Conservation (phyloP, 2,329 filamentous ascomycete genomes). For the Myriosclerotinia duriaeana region DNA sequence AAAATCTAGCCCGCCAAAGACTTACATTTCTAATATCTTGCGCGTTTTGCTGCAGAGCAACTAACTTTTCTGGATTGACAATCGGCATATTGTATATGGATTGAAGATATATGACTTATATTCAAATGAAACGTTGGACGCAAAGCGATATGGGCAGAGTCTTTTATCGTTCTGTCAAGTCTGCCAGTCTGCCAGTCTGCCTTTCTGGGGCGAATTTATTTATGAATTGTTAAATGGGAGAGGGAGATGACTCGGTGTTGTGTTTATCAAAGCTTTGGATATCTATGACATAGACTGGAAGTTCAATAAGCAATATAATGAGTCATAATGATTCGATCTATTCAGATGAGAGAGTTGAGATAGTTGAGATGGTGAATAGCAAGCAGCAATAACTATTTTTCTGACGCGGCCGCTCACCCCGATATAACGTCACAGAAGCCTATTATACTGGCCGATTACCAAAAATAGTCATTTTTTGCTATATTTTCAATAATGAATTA, state of each 20-base stretch:
- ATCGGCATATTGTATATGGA: constrained; percentile 68
- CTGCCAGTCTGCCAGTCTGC: constrained; percentile 13
- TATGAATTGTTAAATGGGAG: background rate
- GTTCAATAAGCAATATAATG: background rate
- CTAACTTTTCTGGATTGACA: constrained; percentile 85
- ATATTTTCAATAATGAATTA: no score
- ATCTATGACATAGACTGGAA: background rate
- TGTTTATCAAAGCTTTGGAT: constrained; percentile 1
- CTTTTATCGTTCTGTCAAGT: background rate
- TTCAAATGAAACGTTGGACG: background rate
- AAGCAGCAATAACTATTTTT: constrained; percentile 4
- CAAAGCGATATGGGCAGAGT: background rate
- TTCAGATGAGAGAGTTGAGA: background rate
- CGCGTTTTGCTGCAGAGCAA: constrained; percentile 82
- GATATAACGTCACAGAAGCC: constrained; percentile 2
- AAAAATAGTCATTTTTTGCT: no score
- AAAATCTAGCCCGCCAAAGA: constrained; percentile 33
- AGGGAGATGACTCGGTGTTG: background rate
- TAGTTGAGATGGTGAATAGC: background rate
- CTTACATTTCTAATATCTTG: constrained; percentile 89
- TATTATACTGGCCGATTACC: no score
- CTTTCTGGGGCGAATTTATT: background rate
- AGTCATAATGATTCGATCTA: constrained; percentile 16
- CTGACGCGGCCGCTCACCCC: constrained; percentile 1
- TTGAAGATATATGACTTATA: constrained; percentile 25